Base-by-base conservation (phyloP, 129 eudicot genomes). In the Arctium lappa region DNA sequence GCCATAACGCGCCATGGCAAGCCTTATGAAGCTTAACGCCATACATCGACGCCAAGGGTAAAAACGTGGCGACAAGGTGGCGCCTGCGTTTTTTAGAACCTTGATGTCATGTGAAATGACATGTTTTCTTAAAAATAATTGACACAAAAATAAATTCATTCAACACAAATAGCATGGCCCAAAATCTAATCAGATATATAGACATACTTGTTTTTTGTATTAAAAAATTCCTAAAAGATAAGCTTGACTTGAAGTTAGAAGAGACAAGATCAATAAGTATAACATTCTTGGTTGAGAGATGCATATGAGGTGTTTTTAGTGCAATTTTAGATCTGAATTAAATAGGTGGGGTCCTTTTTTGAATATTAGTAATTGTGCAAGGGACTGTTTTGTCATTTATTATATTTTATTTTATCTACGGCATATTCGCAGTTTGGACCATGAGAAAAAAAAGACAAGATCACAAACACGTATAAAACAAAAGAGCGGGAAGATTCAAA, bases 401-500 rank as follows among this genome's bases (percentile, higher is more conserved):
- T 69, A 63, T 63, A 30, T 16, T 70, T 32, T 16, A 70, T 34
- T 5, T 29, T 9, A 12, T 81, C n/a, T 71, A 11, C 65, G 39
- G 10, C 32, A 72, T 80, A 72, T 56, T 80, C 72, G 2, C 29
- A 18, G 0, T 73, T 16, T 34, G 77, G 77, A 69, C 70, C 81
- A 62, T 34, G 9, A 39, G 74, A 69, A 79, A 62, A 7, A 40
- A 50, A 72, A 29, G 56, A 46, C 56, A 81, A 81, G 1, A 73
- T 11, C 18, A 27, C 10, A 16, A 7, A 70, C 27, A 34, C 6
- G 40, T 39, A 50, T 5, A 74, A 62, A 65, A 10, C 29, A 37
- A 73, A 46, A 75, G 75, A 74, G 81, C 80, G 85, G 86, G 77
- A 82, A 82, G 42, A 83, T 83, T 83, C 72, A 83, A 76, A 74